Base-by-base conservation (phyloP, 768 basidiomycete species). In the Suillus discolor region DNA sequence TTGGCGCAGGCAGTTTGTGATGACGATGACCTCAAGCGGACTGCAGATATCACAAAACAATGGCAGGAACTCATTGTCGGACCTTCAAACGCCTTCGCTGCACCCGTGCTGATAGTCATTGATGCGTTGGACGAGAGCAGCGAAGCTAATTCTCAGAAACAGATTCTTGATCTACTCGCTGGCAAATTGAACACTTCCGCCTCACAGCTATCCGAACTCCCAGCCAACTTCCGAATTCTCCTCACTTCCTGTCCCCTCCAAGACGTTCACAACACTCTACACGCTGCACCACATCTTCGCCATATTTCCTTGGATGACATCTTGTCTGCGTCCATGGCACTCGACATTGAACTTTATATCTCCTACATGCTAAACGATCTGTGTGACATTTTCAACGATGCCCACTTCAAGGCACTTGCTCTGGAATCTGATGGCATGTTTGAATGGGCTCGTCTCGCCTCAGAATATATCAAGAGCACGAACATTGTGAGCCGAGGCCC, bases 51-150 rank as follows among this genome's bases (percentile, higher is more conserved):
- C 28, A 5, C 31, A 15, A 28, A 6, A 9, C 73, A 73, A 44
- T 69, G 73, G 41, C 66, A 63, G 20, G 62, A 68, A 6, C 55
- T 73, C 4, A 64, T 74, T 23, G 20, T 72, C 25, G 39, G 61
- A 36, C 71, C 71, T 7, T 51, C 49, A 4, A 28, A 28, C 38
- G 59, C 54, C 15, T 47, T 71, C 38, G 13, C 65, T 55, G 68
- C 70, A 9, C 75, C 71, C n/a, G 66, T 73, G 13, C 42, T 74
- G 7, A 62, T 74, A 18, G 65, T 77, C 36, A 71, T 75, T 16
- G 75, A 77, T 45, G 75, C 62, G 4, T 55, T 74, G 38, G 70
- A 72, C 45, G 71, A 68, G 49, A 70, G 68, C 47, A 62, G 64
- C 3, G 54, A 68, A 4, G 54, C 39, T 4, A 16, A 20, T 1